phyloP scores from a whole-genome alignment of 495 filamentous ascomycete genomes.

The Annulohypoxylon stygium region DNA sequence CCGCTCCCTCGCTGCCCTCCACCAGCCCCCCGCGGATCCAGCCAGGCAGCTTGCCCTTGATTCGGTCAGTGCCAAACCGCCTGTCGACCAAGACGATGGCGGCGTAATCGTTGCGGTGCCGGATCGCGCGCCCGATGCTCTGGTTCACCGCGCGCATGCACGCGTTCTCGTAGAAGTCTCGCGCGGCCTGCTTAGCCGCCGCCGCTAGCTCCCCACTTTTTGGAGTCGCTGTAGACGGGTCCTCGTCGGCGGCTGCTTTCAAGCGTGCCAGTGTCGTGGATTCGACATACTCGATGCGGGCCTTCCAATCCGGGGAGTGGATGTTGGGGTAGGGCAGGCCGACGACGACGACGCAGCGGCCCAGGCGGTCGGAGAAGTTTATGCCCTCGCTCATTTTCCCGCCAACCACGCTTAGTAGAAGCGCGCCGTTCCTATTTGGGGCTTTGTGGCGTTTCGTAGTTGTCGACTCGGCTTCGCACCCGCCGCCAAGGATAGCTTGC shows the following conservation, averaged over 20 bases:
- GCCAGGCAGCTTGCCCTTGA: slow-evolving; percentile 82
- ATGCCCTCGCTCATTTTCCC: slow-evolving; percentile 97
- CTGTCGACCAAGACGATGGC: slow-evolving; percentile 87
- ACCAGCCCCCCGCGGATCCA: slow-evolving; percentile 83
- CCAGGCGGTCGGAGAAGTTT: slow-evolving; percentile 94
- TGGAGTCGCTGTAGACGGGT: slow-evolving; percentile 60
- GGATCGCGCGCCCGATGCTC: slow-evolving; percentile 91
- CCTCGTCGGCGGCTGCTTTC: slow-evolving; percentile 53
- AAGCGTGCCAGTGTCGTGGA: slow-evolving; percentile 67
- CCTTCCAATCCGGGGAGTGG: slow-evolving; percentile 89
- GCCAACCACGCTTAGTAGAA: slow-evolving; percentile 94
- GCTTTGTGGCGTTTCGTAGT: slow-evolving; percentile 8
- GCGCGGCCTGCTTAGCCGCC: slow-evolving; percentile 73
- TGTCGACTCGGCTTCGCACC: not conserved
- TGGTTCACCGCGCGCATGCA: slow-evolving; percentile 98
- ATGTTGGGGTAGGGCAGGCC: slow-evolving; percentile 95
- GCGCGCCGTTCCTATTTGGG: slow-evolving; percentile 70
- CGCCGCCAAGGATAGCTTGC: slow-evolving; percentile 68
- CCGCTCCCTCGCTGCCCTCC: slow-evolving; percentile 59
- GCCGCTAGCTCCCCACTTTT: slow-evolving; percentile 59
- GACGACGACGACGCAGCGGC: slow-evolving; percentile 88
- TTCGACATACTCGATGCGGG: slow-evolving; percentile 89
- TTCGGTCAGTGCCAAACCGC: slow-evolving; percentile 76
- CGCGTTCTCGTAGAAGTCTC: slow-evolving; percentile 93
- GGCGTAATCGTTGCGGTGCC: slow-evolving; percentile 90